Evolutionary conservation across 768 basidiomycete species (phyloP), one percentile per base, ranked within the genome.

Genomic region (Mycena galopus): DNA sequence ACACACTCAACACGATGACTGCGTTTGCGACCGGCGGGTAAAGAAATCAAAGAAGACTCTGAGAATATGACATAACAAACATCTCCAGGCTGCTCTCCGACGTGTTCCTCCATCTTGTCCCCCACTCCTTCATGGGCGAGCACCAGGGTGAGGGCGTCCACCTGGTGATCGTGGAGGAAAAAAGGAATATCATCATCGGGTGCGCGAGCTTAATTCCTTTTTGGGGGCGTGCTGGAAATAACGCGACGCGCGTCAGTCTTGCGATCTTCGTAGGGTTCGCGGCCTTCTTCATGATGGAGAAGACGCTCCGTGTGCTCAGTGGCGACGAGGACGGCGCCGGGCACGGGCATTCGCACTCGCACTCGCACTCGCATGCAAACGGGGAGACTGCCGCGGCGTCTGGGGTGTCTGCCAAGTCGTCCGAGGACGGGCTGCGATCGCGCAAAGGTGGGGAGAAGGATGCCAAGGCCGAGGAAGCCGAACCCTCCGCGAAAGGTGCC

Each of bases 1-100:
- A 94, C 80, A 96, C 95, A 53, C 87, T 97, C 69, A 96, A 96
- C 78, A 96, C 94, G 16, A 96, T 96, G 95, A 96, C 95, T 37
- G 94, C 96, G 8, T 96, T 96, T 80, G 96, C 96, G 71, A 96
- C 95, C 12, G 96, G 96, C 35, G 96, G 96, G 32, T n/a, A n/a
- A n/a, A n/a, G n/a, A n/a, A n/a, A n/a, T n/a, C n/a, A n/a, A n/a
- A n/a, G n/a, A n/a, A n/a, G n/a, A n/a, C n/a, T n/a, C n/a, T n/a
- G n/a, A n/a, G n/a, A n/a, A n/a, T n/a, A n/a, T n/a, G n/a, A n/a
- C n/a, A n/a, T n/a, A n/a, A n/a, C n/a, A n/a, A n/a, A n/a, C n/a
- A n/a, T n/a, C n/a, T n/a, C n/a, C n/a, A n/a, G n/a, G n/a, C 88
- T 98, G 30, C 89, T 98, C 44, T 96, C 96, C 6, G 96, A 98